phyloP scores from a whole-genome alignment of 2,329 filamentous ascomycete genomes.

The Fusarium napiforme region DNA sequence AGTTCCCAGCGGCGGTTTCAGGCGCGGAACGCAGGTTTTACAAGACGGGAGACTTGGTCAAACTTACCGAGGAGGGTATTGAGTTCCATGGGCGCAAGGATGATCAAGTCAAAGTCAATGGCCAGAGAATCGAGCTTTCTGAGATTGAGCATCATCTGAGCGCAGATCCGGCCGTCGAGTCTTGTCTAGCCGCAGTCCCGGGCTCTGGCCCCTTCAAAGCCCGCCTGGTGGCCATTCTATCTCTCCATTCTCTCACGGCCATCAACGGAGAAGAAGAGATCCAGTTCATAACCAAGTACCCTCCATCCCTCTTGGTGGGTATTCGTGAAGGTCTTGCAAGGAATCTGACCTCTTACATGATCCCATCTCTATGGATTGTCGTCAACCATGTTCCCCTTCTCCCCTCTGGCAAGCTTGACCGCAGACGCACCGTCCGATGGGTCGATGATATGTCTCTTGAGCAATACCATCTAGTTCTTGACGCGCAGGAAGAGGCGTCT shows the following conservation, averaged over 20 bases:
- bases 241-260: not conserved
- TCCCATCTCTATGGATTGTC: slow-evolving; percentile 30
- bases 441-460: slow-evolving; percentile 15
- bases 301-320: not conserved
- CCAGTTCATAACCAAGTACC: not conserved
- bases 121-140: slow-evolving; percentile 47
- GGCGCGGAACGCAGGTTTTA: slow-evolving; percentile 18
- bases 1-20: not conserved
- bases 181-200: slow-evolving; percentile 20
- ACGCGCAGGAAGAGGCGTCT: slow-evolving; percentile 14
- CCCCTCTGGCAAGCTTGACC: slow-evolving; percentile 33
- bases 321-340: slow-evolving; percentile 14
- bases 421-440: not conserved
- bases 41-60: slow-evolving; percentile 40
- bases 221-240: slow-evolving; percentile 25
- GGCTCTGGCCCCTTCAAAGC: slow-evolving; percentile 8
- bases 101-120: slow-evolving; percentile 49
- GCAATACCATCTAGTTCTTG: slow-evolving; percentile 3
- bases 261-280: not conserved
- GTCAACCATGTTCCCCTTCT: slow-evolving; percentile 17
- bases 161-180: slow-evolving; percentile 8
- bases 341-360: slow-evolving; percentile 31
- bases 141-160: slow-evolving; percentile 47
- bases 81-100: slow-evolving; percentile 47
- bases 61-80: slow-evolving; percentile 38